phyloP scores from a whole-genome alignment of 805 yeast genomes.

The Candida broadrunensis region DNA sequence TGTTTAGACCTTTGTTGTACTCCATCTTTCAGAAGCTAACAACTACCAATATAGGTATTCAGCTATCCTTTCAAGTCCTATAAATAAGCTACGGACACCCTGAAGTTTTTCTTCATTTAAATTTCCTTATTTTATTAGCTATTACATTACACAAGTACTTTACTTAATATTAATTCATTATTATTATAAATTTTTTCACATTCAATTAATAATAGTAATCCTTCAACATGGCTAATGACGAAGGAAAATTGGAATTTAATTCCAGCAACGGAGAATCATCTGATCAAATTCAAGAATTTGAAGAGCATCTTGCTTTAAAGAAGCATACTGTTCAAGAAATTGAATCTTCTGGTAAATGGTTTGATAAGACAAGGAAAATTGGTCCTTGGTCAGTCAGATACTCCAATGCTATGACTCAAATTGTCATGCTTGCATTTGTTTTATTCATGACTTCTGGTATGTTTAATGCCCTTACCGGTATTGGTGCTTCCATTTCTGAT shows the following conservation, averaged over 20 bases:
- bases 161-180: no score
- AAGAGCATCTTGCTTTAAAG: constrained; percentile 18
- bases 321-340: constrained; percentile 26
- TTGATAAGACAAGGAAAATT: constrained; percentile 17
- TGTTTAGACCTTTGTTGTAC: no score
- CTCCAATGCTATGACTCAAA: constrained; percentile 23
- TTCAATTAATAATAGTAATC: no score
- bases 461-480: constrained; percentile 50
- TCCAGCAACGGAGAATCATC: constrained; percentile 7
- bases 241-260: background rate
- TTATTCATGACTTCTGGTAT: constrained; percentile 52
- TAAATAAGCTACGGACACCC: no score
- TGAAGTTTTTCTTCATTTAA: no score
- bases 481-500: constrained; percentile 46
- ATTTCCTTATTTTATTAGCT: no score
- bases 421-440: constrained; percentile 45
- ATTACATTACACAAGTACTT: no score
- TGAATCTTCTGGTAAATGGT: constrained; percentile 39
- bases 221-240: background rate
- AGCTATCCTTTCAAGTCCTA: no score
- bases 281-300: background rate
- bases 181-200: no score
- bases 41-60: no score
- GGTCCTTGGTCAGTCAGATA: constrained; percentile 5
- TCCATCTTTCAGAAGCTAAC: no score